These are phyloP conservation scores for Maudiozyma humilis DNA, from an alignment of 1,139 yeast species.

Conservation along the genomic window DNA sequence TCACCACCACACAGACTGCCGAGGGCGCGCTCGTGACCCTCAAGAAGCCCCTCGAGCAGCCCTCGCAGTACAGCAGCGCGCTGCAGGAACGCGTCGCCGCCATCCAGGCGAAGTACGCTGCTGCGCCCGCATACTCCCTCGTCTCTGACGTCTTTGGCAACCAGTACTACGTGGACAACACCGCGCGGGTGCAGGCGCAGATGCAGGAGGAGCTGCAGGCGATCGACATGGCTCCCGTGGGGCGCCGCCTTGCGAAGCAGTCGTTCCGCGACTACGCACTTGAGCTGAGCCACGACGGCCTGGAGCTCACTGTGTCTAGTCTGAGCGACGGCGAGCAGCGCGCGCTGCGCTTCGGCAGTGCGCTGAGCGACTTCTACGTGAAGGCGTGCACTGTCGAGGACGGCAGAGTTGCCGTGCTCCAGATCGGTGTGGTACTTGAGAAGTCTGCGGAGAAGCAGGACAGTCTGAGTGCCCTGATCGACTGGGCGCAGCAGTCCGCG, in stretches of 20 bases:
- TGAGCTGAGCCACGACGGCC: conserved; percentile 24
- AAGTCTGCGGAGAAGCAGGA: background rate
- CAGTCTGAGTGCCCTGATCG: conserved; percentile 9
- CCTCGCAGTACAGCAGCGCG: conserved; percentile 12
- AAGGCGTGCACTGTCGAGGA: conserved; percentile 19
- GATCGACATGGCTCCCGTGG: conserved; percentile 19
- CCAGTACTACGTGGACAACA: conserved; percentile 22
- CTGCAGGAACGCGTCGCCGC: conserved; percentile 12
- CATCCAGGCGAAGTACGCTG: conserved; percentile 10
- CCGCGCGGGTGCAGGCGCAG: conserved; percentile 14
- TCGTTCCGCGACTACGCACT: conserved; percentile 24
- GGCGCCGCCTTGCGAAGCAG: conserved; percentile 21
- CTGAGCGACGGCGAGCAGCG: conserved; percentile 17
- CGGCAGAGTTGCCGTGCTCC: conserved; percentile 18
- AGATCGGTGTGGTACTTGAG: conserved; percentile 10
- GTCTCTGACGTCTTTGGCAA: conserved; percentile 27
- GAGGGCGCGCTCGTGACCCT: conserved; percentile 12
- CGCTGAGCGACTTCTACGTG: conserved; percentile 21
- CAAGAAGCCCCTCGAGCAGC: conserved; percentile 15
- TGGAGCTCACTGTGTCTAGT: conserved; percentile 18
- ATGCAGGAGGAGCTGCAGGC: conserved; percentile 12
- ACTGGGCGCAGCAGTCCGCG: conserved; percentile 13
- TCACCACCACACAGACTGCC: conserved; percentile 2
- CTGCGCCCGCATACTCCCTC: conserved; percentile 18
- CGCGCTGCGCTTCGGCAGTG: conserved; percentile 16